Base-by-base conservation (phyloP, 257 asterid genomes). In the Nicotiana attenuata region DNA sequence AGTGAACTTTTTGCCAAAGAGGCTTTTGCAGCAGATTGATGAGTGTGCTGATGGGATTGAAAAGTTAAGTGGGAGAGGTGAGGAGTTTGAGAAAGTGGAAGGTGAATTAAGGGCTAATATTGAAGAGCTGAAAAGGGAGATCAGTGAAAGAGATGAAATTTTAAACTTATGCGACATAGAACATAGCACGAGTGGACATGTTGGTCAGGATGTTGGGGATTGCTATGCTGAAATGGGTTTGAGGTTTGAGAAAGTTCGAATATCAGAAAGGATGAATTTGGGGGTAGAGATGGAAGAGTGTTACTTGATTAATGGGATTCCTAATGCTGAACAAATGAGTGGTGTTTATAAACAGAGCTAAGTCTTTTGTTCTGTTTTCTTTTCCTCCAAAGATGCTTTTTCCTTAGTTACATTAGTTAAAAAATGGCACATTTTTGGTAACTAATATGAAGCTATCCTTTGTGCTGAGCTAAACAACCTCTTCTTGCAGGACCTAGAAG, bases 71-170 rank as follows among this genome's bases (percentile, higher is more conserved):
- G 89, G 86, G 65, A 94, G 89, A 89, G 79, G 90, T 50, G 98
- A 91, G 61, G 95, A 93, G 5, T 86, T 93, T 65, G 98, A 96
- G 84, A 88, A 91, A 11, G 81, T 90, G 76, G 96, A 91, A 86
- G 90, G 92, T 45, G 98, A 94, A 29, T 81, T 92, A 77, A 94
- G 89, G 90, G 94, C 86, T 52, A 77, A 76, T 16, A 78, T 90
- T 31, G 91, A 92, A 35, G 97, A 94, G 83, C 88, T 96, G 93
- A 94, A 87, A 88, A 96, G 96, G 89, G 98, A 93, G 65, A 83
- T 96, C 20, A 35, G 94, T 50, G 98, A 94, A 59, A 91, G 97
- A 57, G 99, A 96, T 75, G 98, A 96, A 75, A 92, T 96, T 96
- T 81, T 94, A 85, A 92, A 88, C 65, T 94, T 91, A 47, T 87